A percentile compares a stretch with the other conserved stretches of the same genome.
Evolutionary conservation across 768 basidiomycete species (phyloP).

Genomic region (Xerocomellus chrysenteron): DNA sequence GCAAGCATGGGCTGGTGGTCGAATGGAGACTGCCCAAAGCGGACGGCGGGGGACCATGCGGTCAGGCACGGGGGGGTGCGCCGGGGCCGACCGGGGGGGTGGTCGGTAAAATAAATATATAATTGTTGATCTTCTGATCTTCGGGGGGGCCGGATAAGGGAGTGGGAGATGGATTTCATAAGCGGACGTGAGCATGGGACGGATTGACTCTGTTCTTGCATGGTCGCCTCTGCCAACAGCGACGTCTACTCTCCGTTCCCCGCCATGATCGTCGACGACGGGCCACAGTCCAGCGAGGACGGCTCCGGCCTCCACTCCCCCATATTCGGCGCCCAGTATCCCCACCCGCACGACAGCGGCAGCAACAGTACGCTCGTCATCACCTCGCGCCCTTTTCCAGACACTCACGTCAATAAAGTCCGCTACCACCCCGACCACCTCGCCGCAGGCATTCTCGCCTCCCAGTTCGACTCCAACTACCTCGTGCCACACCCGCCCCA

Average conservation of each 20-base stretch:
- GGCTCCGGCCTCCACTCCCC: constrained; percentile 76
- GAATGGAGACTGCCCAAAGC: neutral
- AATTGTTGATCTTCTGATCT: constrained; percentile 34
- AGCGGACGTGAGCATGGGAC: constrained; percentile 45
- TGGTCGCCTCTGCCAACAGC: constrained; percentile 57
- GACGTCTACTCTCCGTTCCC: constrained; percentile 61
- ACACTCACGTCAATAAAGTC: constrained; percentile 60
- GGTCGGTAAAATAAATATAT: constrained; percentile 21
- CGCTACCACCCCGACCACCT: constrained; percentile 52
- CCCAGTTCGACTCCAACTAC: constrained; percentile 50
- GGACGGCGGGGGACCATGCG: constrained; percentile 8
- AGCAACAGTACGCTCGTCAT: constrained; percentile 35
- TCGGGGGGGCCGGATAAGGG: constrained; percentile 28
- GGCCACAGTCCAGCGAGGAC: constrained; percentile 71
- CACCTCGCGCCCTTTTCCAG: constrained; percentile 49
- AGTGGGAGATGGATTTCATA: constrained; percentile 33
- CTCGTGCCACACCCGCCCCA: constrained; percentile 25
- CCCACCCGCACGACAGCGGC: constrained; percentile 48
- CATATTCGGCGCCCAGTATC: constrained; percentile 51
- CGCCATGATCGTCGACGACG: constrained; percentile 57
- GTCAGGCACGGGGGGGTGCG: constrained; percentile 29
- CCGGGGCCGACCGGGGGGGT: constrained; percentile 20
- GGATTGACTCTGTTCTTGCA: constrained; percentile 39
- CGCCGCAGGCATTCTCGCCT: constrained; percentile 47
- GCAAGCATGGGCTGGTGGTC: constrained; percentile 23